Base-by-base conservation (phyloP, 1,284 basidiomycete genomes). In the Apiotrichum domesticum region DNA sequence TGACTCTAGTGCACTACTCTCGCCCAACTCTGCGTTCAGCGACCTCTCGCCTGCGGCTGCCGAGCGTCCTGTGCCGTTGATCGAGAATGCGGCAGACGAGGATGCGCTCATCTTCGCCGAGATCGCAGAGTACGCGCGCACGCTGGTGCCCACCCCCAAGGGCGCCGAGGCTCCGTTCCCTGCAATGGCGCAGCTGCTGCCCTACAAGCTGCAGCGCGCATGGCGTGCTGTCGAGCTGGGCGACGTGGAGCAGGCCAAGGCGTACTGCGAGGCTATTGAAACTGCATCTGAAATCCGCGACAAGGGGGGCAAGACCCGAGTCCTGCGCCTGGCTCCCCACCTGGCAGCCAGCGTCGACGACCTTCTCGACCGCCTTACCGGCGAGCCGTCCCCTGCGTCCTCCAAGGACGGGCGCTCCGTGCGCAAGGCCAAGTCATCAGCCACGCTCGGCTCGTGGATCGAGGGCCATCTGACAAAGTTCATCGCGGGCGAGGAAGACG, bases 391-490 rank as follows among this genome's bases (percentile, higher is more conserved):
- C 84, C 90, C 73, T 87, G 87, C 76, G 77, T 83, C 21, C 80
- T 82, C 43, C 87, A 88, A 4, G 89, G 92, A 90, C 39, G 35
- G 6, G 35, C 46, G 46, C 46, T 39, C 65, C 14, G 42, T 57
- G 15, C 60, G 64, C 29, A 88, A 91, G 76, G 80, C 84, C 62
- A 88, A 90, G 75, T 92, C 94, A 0, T 96, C 90, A 57, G 93
- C 97, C 68, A 87, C 87, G 46, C 84, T 98, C 48, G 90, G 95
- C 53, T 88, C 87, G 53, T 97, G 92, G 84, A 81, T 98, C 33
- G 95, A 95, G 75, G 88, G 89, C n/a, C 84, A 88, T 11, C 85
- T 99, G 65, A 93, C 92, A 35, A 96, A 96, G 73, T 88, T 99
- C 66, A 95, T 99, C 61, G 91, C 94, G 11, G 96, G 93, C 2